Base-by-base conservation (phyloP, 768 basidiomycete genomes). In the Panaeolus papilionaceus region DNA sequence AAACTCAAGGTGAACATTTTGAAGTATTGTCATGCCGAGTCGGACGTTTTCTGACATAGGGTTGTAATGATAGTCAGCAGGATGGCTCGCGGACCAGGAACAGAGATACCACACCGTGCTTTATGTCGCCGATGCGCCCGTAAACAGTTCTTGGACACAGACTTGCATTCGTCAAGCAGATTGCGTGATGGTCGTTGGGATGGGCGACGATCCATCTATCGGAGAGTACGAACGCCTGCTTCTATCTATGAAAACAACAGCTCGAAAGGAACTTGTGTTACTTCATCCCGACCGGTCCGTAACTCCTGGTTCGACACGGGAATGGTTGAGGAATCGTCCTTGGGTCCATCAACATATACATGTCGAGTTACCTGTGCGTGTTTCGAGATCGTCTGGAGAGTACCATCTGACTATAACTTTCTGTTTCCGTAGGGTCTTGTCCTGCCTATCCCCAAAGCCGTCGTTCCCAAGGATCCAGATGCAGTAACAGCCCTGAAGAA, bases 101-200 rank as follows among this genome's bases (percentile, higher is more conserved):
- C 94, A 98, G 80, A 88, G 93, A 74, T 98, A 92, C 75, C 87
- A 95, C 37, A 98, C 90, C 2, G 96, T 99, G 0, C 85, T 99
- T 16, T 99, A 99, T 75, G 95, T 99, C 38, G 97, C 94, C 7
- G 96, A 99, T 78, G 95, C 97, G 0, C 90, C 96, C 0, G 95
- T 97, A 40, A 93, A 89, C 66, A 96, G 94, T 67, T 92, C 95
- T 20, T 99, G 98, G 98, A 99, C 97, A 38, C 93, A 98, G 78
- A 99, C 96, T 0, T 99, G 96, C 76, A 96, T 99, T 69, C 88
- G 95, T 28, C 97, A 98, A 89, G 96, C 96, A 16, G 96, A 98
- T 79, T 96, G 89, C 75, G 93, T 98, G 42, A 90, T 98, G 89
- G 88, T 96, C 23, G 92, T 97, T 64, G 96, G 94, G 8, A 92